Evolutionary conservation across 1,139 yeast genomes (phyloP), one percentile per base, ranked within the genome.

Genomic region (Pichia cactophila): DNA sequence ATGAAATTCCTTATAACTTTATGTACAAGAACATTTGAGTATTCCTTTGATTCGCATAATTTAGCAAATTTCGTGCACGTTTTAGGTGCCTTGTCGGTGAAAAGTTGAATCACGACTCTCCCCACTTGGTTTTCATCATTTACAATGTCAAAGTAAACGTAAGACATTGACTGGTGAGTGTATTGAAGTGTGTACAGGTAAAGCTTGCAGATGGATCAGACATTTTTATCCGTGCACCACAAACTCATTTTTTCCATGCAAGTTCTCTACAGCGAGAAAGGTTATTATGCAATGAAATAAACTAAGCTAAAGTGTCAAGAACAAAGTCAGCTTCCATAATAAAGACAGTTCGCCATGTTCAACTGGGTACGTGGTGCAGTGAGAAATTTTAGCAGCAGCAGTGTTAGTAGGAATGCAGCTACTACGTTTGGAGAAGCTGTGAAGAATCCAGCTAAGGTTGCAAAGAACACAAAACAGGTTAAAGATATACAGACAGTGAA

Each of bases 1-100:
- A 86, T 77, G 60, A 86, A 88, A 62, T 84, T 88, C 55, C 82
- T 85, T 42, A 87, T 74, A 1, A 86, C 80, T 49, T 92, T 70
- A 58, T 85, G 88, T 64, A 88, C 81, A 29, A 66, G 68, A 42
- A 75, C 77, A 33, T 71, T 66, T 53, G 73, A 69, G 56, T 73
- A 80, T 28, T 62, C 64, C n/a, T 56, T 52, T 26, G 65, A 65
- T n/a, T 66, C 54, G 56, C 82, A 75, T 20, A 82, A 61, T 26
- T 65, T 63, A 4, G 71, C 58, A 58, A 83, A 83, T 66, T 82
- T 82, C 41, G 70, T 67, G 2, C 73, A 61, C 0, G 90, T 72
- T 50, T 71, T 70, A 4, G 95, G 94, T 0, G 94, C 90, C 45
- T 61, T 54, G 8, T 68, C 68, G 1, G 55, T 54, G 48, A 63